phyloP scores from a whole-genome alignment of 2,329 filamentous ascomycete species.

The Exserohilum turcica region DNA sequence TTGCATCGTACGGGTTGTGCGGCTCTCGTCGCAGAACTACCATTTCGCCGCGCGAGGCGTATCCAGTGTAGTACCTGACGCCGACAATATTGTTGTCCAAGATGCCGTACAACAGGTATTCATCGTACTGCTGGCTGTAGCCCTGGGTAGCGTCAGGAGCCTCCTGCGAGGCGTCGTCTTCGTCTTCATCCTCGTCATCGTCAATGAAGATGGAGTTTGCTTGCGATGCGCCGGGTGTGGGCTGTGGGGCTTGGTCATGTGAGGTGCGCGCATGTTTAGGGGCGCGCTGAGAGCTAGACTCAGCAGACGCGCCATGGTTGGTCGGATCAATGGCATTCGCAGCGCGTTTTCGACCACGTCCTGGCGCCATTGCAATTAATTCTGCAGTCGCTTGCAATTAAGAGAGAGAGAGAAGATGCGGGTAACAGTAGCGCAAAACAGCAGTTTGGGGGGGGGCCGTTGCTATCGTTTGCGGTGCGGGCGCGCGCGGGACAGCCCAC shows the following conservation, averaged over 20 bases:
- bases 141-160: conserved; percentile 32
- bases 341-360: conserved; percentile 16
- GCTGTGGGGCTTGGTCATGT: conserved; percentile 10
- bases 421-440: not conserved
- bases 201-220: conserved; percentile 32
- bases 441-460: not conserved
- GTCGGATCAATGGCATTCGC: conserved; percentile 16
- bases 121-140: conserved; percentile 30
- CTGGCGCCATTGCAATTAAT: conserved; percentile 10
- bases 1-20: conserved; percentile 61
- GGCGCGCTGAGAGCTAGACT: conserved; percentile 23
- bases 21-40: conserved; percentile 63
- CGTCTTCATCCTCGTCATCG: conserved; percentile 32
- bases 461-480: not conserved
- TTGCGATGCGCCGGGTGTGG: conserved; percentile 31
- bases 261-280: conserved; percentile 38
- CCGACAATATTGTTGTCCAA: conserved; percentile 64
- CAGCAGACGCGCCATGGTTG: conserved; percentile 8
- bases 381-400: not conserved
- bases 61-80: conserved; percentile 49
- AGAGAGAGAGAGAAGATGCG: not conserved
- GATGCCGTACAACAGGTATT: conserved; percentile 40
- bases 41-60: conserved; percentile 44
- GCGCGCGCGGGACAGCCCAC: not conserved
- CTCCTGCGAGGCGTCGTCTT: conserved; percentile 40